phyloP scores from a whole-genome alignment of 805 yeast genomes.

The Hanseniaspora thailandica region DNA sequence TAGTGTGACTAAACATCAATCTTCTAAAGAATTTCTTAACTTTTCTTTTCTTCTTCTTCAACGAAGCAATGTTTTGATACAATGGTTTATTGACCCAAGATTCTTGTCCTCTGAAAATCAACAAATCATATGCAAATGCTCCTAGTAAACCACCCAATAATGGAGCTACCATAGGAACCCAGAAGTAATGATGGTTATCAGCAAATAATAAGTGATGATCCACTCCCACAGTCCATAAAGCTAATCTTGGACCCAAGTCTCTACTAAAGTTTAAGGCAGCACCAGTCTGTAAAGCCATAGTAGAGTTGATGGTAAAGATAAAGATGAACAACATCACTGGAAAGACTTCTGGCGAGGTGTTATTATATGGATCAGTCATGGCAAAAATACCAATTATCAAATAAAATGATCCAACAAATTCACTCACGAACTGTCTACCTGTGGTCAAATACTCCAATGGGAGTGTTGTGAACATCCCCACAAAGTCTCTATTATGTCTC shows the following conservation, averaged over 20 bases:
- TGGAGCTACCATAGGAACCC: conserved; percentile 45
- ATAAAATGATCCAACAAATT: conserved; percentile 35
- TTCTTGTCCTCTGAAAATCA: conserved; percentile 41
- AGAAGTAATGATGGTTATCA: conserved; percentile 36
- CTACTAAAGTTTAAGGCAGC: conserved; percentile 45
- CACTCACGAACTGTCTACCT: conserved; percentile 38
- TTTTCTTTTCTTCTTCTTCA: conserved; percentile 14
- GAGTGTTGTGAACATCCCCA: conserved; percentile 38
- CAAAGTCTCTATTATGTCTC: conserved; percentile 25
- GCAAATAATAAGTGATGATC: conserved; percentile 32
- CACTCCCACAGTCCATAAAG: conserved; percentile 39
- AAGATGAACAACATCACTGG: conserved; percentile 39
- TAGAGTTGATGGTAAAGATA: conserved; percentile 36
- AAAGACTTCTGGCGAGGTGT: conserved; percentile 36
- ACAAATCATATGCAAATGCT: conserved; percentile 39
- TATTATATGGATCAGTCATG: conserved; percentile 41
- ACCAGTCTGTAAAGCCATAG: conserved; percentile 43
- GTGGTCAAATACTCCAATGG: conserved; percentile 33
- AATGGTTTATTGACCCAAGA: conserved; percentile 40
- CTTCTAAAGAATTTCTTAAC: conserved; percentile 3
- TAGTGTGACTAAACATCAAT: not conserved
- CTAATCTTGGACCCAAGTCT: conserved; percentile 45
- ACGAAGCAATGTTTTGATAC: conserved; percentile 20
- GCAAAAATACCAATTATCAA: conserved; percentile 39
- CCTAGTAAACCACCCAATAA: conserved; percentile 38